Evolutionary conservation across 1,284 basidiomycete species (phyloP), one percentile per base, ranked within the genome.

Genomic region (Tylopilus sp.): DNA sequence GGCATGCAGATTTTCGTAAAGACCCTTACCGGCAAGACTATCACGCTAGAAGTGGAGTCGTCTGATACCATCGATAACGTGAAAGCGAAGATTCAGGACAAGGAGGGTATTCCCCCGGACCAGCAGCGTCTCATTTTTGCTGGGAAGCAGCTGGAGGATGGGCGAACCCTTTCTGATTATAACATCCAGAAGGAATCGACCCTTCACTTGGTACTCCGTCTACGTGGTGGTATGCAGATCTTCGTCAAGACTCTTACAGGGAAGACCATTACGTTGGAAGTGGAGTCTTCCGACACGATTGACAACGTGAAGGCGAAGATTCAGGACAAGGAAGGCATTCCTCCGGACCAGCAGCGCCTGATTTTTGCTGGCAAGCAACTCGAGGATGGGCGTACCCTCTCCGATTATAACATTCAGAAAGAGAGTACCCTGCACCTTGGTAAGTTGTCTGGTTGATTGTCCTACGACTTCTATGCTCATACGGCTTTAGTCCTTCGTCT

Each of bases 31-130:
- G 87, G 87, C 50, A 90, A 92, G 76, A 91, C 88, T 3, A 91
- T 91, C 69, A 91, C 89, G 24, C 73, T 91, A 46, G 88, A 91
- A 69, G 89, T 94, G 30, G 90, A 94, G 71, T 91, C 89, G 1
- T 88, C 85, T 0, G 90, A 92, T 71, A 91, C 91, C 40, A 91
- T 93, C 58, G 90, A 93, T 71, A 91, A 91, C 60, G 88, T 90
- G 55, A 89, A 90, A 73, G 78, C 83, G 52, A 89, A 89, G 78
- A 89, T 90, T 53, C 86, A 89, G 67, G 87, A 89, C 66, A 88
- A 88, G 73, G 87, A 89, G 62, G 86, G 86, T 1, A 89, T 89
- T 42, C 86, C 86, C 17, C 87, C 88, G n/a, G 87, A 90, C 61
- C 87, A 90, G 64, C 88, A 90, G 63, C 84, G 88, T 28, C 74